These are phyloP conservation scores for Didymellaceae sp. DNA, from an alignment of 2,329 filamentous ascomycete genomes.

Conservation along the genomic window DNA sequence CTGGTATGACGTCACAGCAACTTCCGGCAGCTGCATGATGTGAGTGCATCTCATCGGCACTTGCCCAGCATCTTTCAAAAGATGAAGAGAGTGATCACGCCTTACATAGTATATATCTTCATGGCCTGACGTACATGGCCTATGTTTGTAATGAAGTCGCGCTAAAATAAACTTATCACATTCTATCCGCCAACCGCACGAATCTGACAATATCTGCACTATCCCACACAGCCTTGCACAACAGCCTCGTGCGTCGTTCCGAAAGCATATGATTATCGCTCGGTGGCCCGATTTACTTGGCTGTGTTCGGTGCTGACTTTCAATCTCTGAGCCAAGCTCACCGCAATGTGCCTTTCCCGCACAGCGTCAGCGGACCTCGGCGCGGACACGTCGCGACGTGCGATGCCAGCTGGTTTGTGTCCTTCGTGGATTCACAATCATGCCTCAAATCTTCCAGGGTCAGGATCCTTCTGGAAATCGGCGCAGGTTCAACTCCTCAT, in stretches of 20 bases:
- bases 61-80: too few species aligned
- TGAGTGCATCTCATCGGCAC: too few species aligned
- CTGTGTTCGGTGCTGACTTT: background rate
- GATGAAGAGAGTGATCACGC: too few species aligned
- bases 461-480: slow-evolving; percentile 10
- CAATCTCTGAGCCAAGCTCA: slow-evolving; percentile 1
- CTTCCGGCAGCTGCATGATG: too few species aligned
- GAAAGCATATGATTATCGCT: background rate
- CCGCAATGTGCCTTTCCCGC: background rate
- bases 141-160: too few species aligned
- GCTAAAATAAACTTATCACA: background rate
- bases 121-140: background rate
- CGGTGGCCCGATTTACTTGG: background rate
- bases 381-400: background rate
- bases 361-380: slow-evolving; percentile 10
- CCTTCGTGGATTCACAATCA: slow-evolving; percentile 6
- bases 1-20: too few species aligned
- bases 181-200: too few species aligned
- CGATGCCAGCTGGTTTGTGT: background rate
- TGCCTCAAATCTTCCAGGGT: background rate
- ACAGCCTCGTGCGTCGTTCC: slow-evolving; percentile 1
- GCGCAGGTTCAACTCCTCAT: slow-evolving; percentile 4
- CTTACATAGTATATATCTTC: too few species aligned
- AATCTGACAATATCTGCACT: background rate
- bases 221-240: slow-evolving; percentile 1